Evolutionary conservation across 345 rosid genomes (phyloP), one percentile per base, ranked within the genome.

Genomic region (Stellera chamaejasme): DNA sequence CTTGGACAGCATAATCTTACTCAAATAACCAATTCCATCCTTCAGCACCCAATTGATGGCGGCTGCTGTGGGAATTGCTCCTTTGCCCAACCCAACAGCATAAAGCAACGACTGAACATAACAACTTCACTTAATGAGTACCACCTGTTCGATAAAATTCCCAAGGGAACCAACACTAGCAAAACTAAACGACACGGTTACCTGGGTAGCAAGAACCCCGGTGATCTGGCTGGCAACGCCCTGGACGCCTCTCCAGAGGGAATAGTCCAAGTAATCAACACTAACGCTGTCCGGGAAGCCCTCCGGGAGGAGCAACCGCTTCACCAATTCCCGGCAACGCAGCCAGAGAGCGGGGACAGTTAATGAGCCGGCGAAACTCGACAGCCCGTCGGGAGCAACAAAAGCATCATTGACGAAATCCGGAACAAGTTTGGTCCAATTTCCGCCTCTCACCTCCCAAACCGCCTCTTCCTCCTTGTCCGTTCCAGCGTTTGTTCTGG

Each of bases 151-250:
- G 27, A 48, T 50, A 61, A 58, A 63, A 61, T 61, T 66, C 52
- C 44, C 47, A 43, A 54, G 12, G 52, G 63, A 57, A 55, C 32
- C 27, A 48, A 41, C 43, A 45, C 45, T 16, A 55, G 11, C 10
- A 63, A 54, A 44, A 41, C 25, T 56, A 11, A 11, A 25, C 43
- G 50, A 52, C 49, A n/a, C 15, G 2, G 3, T 7, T 67, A 91
- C 98, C 88, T 92, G 97, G 39, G 99, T 89, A 45, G 99, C 96
- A 53, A 93, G 95, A 54, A 93, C 97, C 13, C 94, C 88, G 44
- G 88, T 93, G 55, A 93, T 67, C 76, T 93, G 99, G 68, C 94
- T 85, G 36, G 97, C 97, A 13, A 93, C 71, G 1, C 99, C 99
- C 70, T 93, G 97, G 27, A 93, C 83, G 14, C 89, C 94, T 60